Evolutionary conservation across 2,329 filamentous ascomycete genomes (phyloP).

Genomic region (Amesomyces nigricolor): DNA sequence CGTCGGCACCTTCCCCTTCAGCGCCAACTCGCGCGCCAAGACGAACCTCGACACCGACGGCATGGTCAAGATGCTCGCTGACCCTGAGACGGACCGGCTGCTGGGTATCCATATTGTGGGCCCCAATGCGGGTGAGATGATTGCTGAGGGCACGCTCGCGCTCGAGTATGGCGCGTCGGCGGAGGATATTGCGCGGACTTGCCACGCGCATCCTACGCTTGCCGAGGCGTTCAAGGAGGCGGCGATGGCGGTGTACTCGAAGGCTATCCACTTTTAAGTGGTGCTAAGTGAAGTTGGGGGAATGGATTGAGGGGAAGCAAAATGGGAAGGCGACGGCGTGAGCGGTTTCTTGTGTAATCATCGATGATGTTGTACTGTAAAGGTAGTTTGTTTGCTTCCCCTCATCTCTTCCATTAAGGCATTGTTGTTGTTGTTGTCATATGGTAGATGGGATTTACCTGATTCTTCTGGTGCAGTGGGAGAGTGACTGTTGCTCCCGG

Average conservation of each 20-base stretch:
- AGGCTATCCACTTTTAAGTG: slow-evolving; percentile 87
- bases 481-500: too few species aligned
- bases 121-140: slow-evolving; percentile 96
- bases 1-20: slow-evolving; percentile 91
- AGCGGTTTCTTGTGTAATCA: slow-evolving; percentile 21
- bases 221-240: slow-evolving; percentile 99
- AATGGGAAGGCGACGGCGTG: background rate
- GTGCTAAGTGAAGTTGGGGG: too few species aligned
- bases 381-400: slow-evolving; percentile 20
- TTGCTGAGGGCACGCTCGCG: slow-evolving; percentile 91
- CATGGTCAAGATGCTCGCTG: slow-evolving; percentile 93
- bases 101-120: slow-evolving; percentile 96
- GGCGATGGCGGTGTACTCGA: slow-evolving; percentile 92
- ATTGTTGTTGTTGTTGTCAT: slow-evolving; percentile 1
- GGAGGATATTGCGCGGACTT: slow-evolving; percentile 91
- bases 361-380: slow-evolving; percentile 22
- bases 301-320: background rate
- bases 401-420: slow-evolving; percentile 7
- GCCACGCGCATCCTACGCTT: slow-evolving; percentile 93
- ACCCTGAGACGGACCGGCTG: slow-evolving; percentile 93
- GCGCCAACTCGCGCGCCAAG: slow-evolving; percentile 96
- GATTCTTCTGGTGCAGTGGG: too few species aligned
- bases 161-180: slow-evolving; percentile 94
- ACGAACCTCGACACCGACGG: slow-evolving; percentile 96
- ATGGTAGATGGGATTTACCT: slow-evolving; percentile 22